phyloP scores from a whole-genome alignment of 768 basidiomycete genomes.

The Boletus insuetus region DNA sequence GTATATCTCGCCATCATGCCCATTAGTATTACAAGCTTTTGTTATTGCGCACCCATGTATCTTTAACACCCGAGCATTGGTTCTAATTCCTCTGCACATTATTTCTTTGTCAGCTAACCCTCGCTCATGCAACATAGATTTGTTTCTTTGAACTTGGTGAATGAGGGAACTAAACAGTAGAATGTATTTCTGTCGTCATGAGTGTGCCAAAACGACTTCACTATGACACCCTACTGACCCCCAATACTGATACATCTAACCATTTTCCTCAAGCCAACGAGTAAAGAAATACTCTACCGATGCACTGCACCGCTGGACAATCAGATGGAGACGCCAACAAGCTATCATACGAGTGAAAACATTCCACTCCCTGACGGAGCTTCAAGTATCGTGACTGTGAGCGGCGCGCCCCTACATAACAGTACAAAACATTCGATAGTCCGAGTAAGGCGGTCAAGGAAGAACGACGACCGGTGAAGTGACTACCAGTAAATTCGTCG shows the following conservation, averaged over 20 bases:
- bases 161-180: neutral
- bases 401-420: constrained; percentile 21
- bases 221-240: constrained; percentile 9
- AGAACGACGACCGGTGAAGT: neutral
- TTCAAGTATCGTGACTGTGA: constrained; percentile 44
- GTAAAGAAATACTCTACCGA: constrained; percentile 9
- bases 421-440: constrained; percentile 33
- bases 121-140: neutral
- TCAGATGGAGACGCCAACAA: neutral
- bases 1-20: constrained; percentile 16
- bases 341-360: constrained; percentile 18
- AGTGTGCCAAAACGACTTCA: constrained; percentile 2
- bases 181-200: constrained; percentile 8
- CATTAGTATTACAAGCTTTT: constrained; percentile 11
- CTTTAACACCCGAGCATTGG: constrained; percentile 9
- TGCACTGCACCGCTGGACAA: constrained; percentile 14
- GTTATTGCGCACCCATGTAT: constrained; percentile 26
- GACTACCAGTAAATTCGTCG: constrained; percentile 73
- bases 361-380: constrained; percentile 48
- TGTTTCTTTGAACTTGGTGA: too few species aligned
- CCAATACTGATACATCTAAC: constrained; percentile 18
- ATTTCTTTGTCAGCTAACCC: neutral
- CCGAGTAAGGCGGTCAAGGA: constrained; percentile 4
- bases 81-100: neutral
- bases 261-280: constrained; percentile 7